Conservation (phyloP, 805 yeast species). For the Peterozyma toletana region DNA sequence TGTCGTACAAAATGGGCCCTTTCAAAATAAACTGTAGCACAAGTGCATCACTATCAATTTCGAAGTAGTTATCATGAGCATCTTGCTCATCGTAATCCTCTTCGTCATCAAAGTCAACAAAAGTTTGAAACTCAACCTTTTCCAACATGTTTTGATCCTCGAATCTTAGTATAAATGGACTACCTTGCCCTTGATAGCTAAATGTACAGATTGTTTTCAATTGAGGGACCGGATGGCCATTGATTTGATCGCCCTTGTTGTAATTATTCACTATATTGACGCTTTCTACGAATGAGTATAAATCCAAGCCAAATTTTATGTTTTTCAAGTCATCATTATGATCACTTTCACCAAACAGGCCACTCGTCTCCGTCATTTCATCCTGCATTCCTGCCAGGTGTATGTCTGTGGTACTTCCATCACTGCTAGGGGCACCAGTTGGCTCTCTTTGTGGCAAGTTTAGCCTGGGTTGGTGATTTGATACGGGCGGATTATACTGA, state of each 20-base stretch:
- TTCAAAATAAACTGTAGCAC: slow-evolving; percentile 45
- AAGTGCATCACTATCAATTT: slow-evolving; percentile 34
- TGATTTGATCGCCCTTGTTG: slow-evolving; percentile 14
- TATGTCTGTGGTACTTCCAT: no score
- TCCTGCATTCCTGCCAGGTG: no score
- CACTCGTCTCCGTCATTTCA: no score
- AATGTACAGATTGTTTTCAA: slow-evolving; percentile 37
- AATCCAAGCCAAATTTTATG: slow-evolving; percentile 32
- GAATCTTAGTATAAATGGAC: slow-evolving; percentile 49
- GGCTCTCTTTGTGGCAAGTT: no score
- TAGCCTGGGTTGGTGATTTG: background rate
- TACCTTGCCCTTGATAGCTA: slow-evolving; percentile 39
- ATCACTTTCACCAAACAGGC: slow-evolving; percentile 10
- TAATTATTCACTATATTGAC: slow-evolving; percentile 32
- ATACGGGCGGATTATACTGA: slow-evolving; percentile 13
- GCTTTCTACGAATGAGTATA: slow-evolving; percentile 42
- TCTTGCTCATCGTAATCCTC: slow-evolving; percentile 1
- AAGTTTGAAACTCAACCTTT: slow-evolving; percentile 48
- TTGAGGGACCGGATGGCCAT: background rate
- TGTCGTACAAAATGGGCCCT: slow-evolving; percentile 45
- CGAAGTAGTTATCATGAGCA: slow-evolving; percentile 16
- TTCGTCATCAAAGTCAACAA: slow-evolving; percentile 21
- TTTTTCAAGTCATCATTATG: slow-evolving; percentile 10
- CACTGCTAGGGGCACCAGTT: no score
- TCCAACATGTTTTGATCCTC: slow-evolving; percentile 48